Evolutionary conservation across 1,284 basidiomycete species (phyloP).

Genomic region (Ustilago shanxiensis): DNA sequence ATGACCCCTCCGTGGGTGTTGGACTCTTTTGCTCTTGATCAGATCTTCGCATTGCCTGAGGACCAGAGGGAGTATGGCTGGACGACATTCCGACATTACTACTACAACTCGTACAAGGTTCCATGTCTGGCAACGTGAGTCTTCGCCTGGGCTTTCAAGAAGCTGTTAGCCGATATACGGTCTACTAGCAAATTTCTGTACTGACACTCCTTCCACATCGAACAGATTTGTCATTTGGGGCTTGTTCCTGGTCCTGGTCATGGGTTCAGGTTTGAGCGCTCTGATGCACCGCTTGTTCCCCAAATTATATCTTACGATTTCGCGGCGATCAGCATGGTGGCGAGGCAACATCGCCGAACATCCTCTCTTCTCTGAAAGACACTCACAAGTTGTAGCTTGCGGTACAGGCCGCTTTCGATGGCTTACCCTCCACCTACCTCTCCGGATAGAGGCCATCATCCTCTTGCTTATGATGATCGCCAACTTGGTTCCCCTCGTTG

Average conservation of each 20-base stretch:
- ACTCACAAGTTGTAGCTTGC: slow-evolving; percentile 16
- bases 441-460: slow-evolving; percentile 43
- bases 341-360: slow-evolving; percentile 31
- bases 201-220: neutral
- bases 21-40: slow-evolving; percentile 16
- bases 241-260: slow-evolving; percentile 12
- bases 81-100: slow-evolving; percentile 28
- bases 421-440: slow-evolving; percentile 40
- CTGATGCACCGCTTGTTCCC: slow-evolving; percentile 16
- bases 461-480: slow-evolving; percentile 26
- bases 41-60: slow-evolving; percentile 15
- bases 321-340: slow-evolving; percentile 13
- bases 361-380: slow-evolving; percentile 17
- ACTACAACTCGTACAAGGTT: slow-evolving; percentile 35
- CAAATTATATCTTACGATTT: neutral
- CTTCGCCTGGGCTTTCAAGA: neutral
- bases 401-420: slow-evolving; percentile 21
- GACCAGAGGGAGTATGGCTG: slow-evolving; percentile 22
- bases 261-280: slow-evolving; percentile 7
- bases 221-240: slow-evolving; percentile 28
- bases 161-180: neutral
- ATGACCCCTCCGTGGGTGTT: slow-evolving; percentile 25
- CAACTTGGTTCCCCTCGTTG: slow-evolving; percentile 38
- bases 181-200: neutral
- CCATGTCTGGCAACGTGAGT: slow-evolving; percentile 33